These are phyloP conservation scores for Penicillium janthinellum DNA, from an alignment of 2,329 filamentous ascomycete species.

Conservation along the genomic window DNA sequence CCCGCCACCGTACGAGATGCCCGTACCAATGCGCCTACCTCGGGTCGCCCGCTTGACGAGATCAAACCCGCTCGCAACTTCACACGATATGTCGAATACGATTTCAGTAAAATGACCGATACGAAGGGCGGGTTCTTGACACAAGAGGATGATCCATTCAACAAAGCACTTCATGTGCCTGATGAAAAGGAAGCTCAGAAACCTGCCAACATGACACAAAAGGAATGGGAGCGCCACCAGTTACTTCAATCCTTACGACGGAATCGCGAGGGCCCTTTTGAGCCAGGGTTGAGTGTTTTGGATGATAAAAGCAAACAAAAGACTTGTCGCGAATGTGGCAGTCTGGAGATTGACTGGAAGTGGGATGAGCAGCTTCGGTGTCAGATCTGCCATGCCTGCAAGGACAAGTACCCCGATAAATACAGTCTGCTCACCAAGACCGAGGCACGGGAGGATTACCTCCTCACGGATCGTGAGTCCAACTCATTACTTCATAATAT, in stretches of 20 bases:
- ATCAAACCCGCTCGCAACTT: conserved; percentile 85
- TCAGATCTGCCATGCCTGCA: conserved; percentile 78
- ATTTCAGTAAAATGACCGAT: conserved; percentile 97
- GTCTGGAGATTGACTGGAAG: conserved; percentile 87
- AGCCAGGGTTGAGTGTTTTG: conserved; percentile 81
- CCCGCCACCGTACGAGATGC: conserved; percentile 71
- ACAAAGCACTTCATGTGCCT: conserved; percentile 68
- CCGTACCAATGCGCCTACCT: conserved; percentile 45
- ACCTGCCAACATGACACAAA: conserved; percentile 83
- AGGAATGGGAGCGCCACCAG: conserved; percentile 87
- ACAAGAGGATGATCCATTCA: conserved; percentile 87
- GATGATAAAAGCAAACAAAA: conserved; percentile 65
- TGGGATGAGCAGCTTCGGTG: conserved; percentile 85
- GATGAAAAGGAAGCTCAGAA: conserved; percentile 61
- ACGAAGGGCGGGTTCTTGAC: conserved; percentile 95
- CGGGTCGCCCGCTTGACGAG: conserved; percentile 45
- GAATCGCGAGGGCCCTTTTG: conserved; percentile 78
- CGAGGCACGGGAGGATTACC: conserved; percentile 91
- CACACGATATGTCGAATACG: conserved; percentile 93
- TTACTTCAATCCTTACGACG: conserved; percentile 71
- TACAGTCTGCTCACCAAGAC: conserved; percentile 97
- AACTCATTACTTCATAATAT: background rate
- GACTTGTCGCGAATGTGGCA: conserved; percentile 80
- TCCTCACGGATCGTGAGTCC: conserved; percentile 81
- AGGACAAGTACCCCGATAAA: conserved; percentile 86